Percentiles rank a stretch among this genome's conserved stretches.
Evolutionary conservation across 2,329 filamentous ascomycete species (phyloP).

Genomic region (Pyrenophora graminea): DNA sequence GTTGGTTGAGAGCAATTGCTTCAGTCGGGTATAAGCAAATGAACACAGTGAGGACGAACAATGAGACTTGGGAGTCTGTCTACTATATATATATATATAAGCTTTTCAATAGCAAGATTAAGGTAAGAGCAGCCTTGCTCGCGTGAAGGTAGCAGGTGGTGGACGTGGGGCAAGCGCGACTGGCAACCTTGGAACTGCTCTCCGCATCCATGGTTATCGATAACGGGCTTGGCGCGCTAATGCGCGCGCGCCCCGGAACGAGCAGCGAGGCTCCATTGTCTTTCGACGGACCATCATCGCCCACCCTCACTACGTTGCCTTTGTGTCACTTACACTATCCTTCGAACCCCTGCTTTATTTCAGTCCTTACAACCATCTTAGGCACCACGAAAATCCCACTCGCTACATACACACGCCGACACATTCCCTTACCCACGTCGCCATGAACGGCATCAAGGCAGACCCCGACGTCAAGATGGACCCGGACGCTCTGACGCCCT

Average conservation of each 20-base stretch:
- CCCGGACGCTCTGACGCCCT: slow-evolving; percentile 23
- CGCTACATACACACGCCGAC: not conserved
- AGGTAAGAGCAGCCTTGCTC: not conserved
- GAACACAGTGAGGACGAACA: not conserved
- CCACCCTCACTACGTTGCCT: slow-evolving; percentile 5
- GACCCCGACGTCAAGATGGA: slow-evolving; percentile 47
- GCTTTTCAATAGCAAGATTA: not conserved
- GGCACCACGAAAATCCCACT: not conserved
- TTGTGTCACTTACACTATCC: slow-evolving; percentile 3
- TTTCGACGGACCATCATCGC: slow-evolving; percentile 10
- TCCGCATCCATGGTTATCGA: slow-evolving; percentile 15
- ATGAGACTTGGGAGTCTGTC: no score
- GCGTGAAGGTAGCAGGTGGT: slow-evolving; percentile 6
- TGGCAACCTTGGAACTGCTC: not conserved
- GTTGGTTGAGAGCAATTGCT: not conserved
- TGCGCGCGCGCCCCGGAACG: slow-evolving; percentile 14
- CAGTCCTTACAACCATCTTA: slow-evolving; percentile 2
- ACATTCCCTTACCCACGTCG: slow-evolving; percentile 10
- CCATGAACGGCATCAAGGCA: slow-evolving; percentile 48
- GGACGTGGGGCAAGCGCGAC: slow-evolving; percentile 11
- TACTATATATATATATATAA: no score
- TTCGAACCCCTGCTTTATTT: not conserved
- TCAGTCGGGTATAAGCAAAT: not conserved
- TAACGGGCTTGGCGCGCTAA: slow-evolving; percentile 27
- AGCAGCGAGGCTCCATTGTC: slow-evolving; percentile 8